Conservation (phyloP, 78 protist genomes). For the Diacronema lutheri region DNA sequence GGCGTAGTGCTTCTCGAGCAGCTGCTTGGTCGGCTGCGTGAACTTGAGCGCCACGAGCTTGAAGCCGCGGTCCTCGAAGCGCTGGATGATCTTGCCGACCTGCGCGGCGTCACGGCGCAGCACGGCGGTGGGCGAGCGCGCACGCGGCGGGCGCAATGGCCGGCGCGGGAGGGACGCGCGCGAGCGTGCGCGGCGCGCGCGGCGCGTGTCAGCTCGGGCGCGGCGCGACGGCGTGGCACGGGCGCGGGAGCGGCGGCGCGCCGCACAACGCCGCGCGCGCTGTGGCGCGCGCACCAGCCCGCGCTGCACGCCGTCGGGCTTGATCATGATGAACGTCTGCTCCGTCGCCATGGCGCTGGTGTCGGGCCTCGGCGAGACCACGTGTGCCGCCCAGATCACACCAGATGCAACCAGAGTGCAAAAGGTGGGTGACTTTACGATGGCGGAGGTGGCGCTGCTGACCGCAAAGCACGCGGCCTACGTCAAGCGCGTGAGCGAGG, state of each 20-base stretch:
- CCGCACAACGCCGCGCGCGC: no score
- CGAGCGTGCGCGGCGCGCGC: no score
- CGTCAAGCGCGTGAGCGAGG: background rate
- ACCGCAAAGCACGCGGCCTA: background rate
- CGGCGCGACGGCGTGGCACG: background rate
- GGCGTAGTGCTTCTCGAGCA: background rate
- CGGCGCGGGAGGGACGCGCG: no score
- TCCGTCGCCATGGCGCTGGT: no score
- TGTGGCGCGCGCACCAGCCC: no score
- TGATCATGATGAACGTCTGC: background rate
- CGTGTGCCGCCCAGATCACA: no score
- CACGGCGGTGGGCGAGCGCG: no score
- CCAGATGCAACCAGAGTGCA: no score
- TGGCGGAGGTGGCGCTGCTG: background rate
- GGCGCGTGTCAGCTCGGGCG: background rate
- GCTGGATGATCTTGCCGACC: background rate
- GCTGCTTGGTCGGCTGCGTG: background rate
- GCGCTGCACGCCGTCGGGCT: background rate
- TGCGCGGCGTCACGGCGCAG: background rate
- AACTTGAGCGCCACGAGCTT: background rate
- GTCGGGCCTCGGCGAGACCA: no score
- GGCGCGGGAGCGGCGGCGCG: no score
- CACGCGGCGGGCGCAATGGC: no score
- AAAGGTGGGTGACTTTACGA: no score
- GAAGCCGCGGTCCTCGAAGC: background rate